Percentiles rank a stretch among this genome's conserved stretches.
phyloP scores from a whole-genome alignment of 805 yeast species.

The Metschnikowia sp. region DNA sequence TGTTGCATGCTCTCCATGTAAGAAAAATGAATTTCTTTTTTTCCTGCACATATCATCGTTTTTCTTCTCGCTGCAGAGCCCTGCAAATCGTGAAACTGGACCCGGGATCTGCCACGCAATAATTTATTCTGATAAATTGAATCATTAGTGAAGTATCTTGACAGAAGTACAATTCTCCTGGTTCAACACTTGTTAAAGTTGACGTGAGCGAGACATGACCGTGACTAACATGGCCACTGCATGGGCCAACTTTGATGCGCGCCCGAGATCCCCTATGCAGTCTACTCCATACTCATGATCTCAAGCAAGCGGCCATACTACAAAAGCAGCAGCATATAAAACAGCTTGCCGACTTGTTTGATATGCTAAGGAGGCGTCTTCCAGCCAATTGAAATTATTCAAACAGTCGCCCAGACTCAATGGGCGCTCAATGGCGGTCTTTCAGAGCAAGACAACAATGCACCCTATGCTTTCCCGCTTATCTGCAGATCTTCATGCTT shows the following conservation, averaged over 20 bases:
- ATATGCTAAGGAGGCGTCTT: not conserved
- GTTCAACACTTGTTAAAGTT: too few species aligned
- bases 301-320: not conserved
- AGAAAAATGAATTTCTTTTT: conserved; percentile 16
- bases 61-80: not conserved
- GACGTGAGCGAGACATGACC: too few species aligned
- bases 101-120: not conserved
- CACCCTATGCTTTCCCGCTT: not conserved
- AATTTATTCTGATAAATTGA: not conserved
- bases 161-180: too few species aligned
- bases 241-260: conserved; percentile 15
- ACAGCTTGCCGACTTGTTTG: not conserved
- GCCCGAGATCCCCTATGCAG: conserved; percentile 11
- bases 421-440: not conserved
- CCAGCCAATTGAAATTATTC: not conserved
- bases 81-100: too few species aligned
- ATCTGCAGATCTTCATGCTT: conserved; percentile 5
- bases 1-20: conserved; percentile 14
- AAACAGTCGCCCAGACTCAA: not conserved
- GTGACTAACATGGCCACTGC: conserved; percentile 7
- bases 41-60: conserved; percentile 9
- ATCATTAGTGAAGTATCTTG: too few species aligned
- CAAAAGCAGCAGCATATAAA: not conserved
- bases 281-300: conserved; percentile 8
- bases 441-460: not conserved